Percentiles rank a stretch among this genome's conserved stretches.
Evolutionary conservation across 2,329 filamentous ascomycete species (phyloP).

Genomic region (Myriosclerotinia curreyana): DNA sequence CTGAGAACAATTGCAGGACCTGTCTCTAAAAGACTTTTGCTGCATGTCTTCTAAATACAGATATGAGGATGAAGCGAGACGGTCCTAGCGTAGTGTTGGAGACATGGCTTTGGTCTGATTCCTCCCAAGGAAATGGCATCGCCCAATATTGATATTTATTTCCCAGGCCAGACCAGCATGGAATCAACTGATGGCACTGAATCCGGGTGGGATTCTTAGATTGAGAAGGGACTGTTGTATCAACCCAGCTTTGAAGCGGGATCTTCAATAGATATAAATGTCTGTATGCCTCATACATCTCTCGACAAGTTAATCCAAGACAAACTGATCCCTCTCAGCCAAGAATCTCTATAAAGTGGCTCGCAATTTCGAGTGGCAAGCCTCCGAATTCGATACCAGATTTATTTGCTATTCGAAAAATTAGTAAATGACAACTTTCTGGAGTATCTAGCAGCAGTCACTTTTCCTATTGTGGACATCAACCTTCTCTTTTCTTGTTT

Average conservation of each 20-base stretch:
- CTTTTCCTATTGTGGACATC: not conserved
- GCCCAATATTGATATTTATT: not conserved
- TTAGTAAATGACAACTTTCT: not conserved
- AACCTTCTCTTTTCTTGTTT: not conserved
- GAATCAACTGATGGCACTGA: not conserved
- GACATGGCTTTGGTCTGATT: not conserved
- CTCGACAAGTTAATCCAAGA: slow-evolving; percentile 2
- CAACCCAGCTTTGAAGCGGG: not conserved
- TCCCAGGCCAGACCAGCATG: not conserved
- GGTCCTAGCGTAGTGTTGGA: no score
- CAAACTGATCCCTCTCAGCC: not conserved
- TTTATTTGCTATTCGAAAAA: not conserved
- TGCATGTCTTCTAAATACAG: not conserved
- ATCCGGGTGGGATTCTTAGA: not conserved
- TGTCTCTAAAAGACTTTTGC: not conserved
- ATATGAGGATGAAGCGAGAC: not conserved
- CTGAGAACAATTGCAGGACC: not conserved
- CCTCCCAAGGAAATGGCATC: not conserved
- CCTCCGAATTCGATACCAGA: not conserved
- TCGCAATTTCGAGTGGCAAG: not conserved
- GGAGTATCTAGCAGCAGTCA: not conserved
- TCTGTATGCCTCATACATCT: not conserved
- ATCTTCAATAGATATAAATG: not conserved
- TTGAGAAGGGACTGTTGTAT: not conserved
- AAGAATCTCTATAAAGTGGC: not conserved